A percentile compares a stretch with the other conserved stretches of the same genome.
phyloP scores from a whole-genome alignment of 176 grass and related monocot species.

The Carex littledalei region DNA sequence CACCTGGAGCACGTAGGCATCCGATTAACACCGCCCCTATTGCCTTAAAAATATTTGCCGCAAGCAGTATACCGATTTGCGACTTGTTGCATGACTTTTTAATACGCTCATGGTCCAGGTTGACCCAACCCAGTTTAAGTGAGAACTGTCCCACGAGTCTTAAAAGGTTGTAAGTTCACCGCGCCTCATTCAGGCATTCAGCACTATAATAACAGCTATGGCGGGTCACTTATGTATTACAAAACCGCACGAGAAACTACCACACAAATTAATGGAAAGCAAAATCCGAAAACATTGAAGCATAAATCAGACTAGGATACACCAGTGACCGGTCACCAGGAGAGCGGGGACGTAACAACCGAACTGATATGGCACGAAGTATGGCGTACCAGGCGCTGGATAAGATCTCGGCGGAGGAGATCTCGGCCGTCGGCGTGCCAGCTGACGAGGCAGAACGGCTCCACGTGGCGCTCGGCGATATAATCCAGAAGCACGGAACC shows the following conservation, averaged over 20 bases:
- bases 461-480: slow-evolving; percentile 26
- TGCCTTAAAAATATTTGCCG: background rate
- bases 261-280: background rate
- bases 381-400: slow-evolving; percentile 47
- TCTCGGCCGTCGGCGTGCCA: slow-evolving; percentile 43
- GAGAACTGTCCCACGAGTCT: background rate
- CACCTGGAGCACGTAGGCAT: background rate
- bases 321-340: background rate
- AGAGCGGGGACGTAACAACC: background rate
- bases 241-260: background rate
- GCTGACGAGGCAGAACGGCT: slow-evolving; percentile 33
- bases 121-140: background rate
- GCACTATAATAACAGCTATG: background rate
- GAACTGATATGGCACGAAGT: slow-evolving; percentile 2
- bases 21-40: background rate
- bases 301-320: background rate
- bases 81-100: background rate
- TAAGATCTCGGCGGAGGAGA: slow-evolving; percentile 53
- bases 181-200: background rate
- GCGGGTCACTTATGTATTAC: background rate
- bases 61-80: background rate
- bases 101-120: background rate
- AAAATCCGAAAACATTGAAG: background rate
- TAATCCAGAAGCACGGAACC: slow-evolving; percentile 22
- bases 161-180: background rate